Percentiles rank a stretch among this genome's conserved stretches.
Evolutionary conservation across 2,329 filamentous ascomycete species (phyloP).

Genomic region (Clonostachys chloroleuca): DNA sequence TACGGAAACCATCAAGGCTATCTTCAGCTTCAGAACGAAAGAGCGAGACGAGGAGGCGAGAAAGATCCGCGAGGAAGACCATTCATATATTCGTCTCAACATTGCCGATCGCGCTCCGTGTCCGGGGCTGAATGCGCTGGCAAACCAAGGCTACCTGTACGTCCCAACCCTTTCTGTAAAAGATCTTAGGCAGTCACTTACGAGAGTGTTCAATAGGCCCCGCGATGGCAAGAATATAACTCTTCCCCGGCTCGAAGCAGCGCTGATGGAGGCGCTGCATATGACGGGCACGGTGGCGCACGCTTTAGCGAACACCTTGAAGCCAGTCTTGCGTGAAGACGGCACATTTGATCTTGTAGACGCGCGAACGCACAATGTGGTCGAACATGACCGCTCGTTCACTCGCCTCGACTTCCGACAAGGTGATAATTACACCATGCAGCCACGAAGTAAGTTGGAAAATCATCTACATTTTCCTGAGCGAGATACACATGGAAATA

Average conservation of each 20-base stretch:
- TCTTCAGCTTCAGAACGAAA: neutral
- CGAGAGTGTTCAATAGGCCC: too few relatives aligned
- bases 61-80: too few relatives aligned
- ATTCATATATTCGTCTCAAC: neutral
- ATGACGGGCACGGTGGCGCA: too few relatives aligned
- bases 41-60: neutral
- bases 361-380: too few relatives aligned
- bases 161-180: too few relatives aligned
- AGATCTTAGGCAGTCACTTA: too few relatives aligned
- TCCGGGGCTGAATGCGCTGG: conserved; percentile 6
- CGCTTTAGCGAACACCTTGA: too few relatives aligned
- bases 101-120: neutral
- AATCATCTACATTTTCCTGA: neutral
- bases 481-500: neutral
- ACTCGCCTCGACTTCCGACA: conserved; percentile 20
- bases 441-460: conserved; percentile 8
- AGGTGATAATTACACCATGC: conserved; percentile 24
- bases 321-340: conserved; percentile 5
- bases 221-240: too few relatives aligned
- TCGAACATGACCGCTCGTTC: too few relatives aligned
- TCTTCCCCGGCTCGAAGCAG: too few relatives aligned
- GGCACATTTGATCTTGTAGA: conserved; percentile 10
- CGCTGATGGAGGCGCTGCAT: too few relatives aligned
- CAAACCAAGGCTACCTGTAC: too few relatives aligned
- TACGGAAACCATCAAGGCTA: neutral